These are phyloP conservation scores for Liquidambar formosana DNA, from an alignment of 164 flowering plant genomes.

Conservation along the genomic window DNA sequence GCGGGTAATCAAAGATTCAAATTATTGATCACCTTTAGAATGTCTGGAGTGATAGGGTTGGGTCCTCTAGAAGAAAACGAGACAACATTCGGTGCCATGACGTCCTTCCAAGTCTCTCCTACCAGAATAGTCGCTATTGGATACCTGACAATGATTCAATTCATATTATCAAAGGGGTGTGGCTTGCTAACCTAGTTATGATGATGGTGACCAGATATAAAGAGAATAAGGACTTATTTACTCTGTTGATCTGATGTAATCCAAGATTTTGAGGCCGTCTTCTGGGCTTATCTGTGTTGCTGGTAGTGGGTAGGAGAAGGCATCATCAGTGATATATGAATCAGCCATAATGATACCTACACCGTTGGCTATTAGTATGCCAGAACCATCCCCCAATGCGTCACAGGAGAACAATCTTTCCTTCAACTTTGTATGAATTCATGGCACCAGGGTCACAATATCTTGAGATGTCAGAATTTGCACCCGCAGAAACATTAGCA, in stretches of 20 bases:
- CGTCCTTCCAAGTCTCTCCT: conserved; percentile 25
- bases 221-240: conserved; percentile 15
- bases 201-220: too few species aligned
- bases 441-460: conserved; percentile 26
- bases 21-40: conserved; percentile 34
- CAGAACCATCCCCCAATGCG: conserved; percentile 20
- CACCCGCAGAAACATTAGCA: conserved; percentile 35
- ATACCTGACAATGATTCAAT: conserved; percentile 16
- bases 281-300: conserved; percentile 29
- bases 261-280: conserved; percentile 28
- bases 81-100: conserved; percentile 31
- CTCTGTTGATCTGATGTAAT: conserved; percentile 39
- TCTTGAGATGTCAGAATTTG: conserved; percentile 11
- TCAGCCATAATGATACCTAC: conserved; percentile 38
- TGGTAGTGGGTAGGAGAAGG: conserved; percentile 36
- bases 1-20: not conserved
- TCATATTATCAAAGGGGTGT: not conserved
- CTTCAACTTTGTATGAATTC: conserved; percentile 27
- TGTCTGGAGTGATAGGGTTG: conserved; percentile 30
- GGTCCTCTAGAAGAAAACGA: conserved; percentile 47
- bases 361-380: conserved; percentile 23
- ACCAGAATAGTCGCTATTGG: conserved; percentile 37
- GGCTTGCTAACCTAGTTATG: not conserved
- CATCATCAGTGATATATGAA: conserved; percentile 12
- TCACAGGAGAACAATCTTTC: conserved; percentile 48